phyloP scores from a whole-genome alignment of 2,329 filamentous ascomycete genomes.

The Chrysoporthe deuterocubensis region DNA sequence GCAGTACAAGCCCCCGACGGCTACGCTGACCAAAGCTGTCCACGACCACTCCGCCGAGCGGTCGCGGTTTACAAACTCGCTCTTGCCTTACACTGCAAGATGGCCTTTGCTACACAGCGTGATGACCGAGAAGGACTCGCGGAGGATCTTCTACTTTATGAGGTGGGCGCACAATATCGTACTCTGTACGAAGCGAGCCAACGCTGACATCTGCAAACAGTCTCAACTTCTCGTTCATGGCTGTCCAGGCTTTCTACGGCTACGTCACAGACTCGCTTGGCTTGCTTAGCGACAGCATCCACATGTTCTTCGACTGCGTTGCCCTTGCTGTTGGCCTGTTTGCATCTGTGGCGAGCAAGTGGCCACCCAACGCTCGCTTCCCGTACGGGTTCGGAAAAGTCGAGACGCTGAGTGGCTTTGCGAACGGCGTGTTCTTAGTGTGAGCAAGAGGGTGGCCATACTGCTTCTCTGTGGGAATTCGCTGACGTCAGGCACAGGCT shows the following conservation, averaged over 20 bases:
- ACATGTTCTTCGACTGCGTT: slow-evolving; percentile 99
- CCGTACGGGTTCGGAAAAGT: slow-evolving; percentile 97
- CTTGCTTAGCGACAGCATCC: slow-evolving; percentile 94
- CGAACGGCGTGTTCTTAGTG: slow-evolving; percentile 94
- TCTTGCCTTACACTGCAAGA: slow-evolving; percentile 70
- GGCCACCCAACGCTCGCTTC: slow-evolving; percentile 86
- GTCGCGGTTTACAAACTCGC: slow-evolving; percentile 71
- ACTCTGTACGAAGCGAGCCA: background rate
- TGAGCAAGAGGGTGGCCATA: slow-evolving; percentile 45
- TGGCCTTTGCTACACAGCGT: slow-evolving; percentile 86
- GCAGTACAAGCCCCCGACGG: slow-evolving; percentile 37
- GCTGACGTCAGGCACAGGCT: slow-evolving; percentile 56
- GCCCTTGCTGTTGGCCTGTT: slow-evolving; percentile 88
- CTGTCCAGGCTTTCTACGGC: slow-evolving; percentile 91
- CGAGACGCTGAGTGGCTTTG: slow-evolving; percentile 93
- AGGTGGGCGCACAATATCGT: slow-evolving; percentile 56
- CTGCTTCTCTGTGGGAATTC: no score
- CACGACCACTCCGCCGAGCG: slow-evolving; percentile 51
- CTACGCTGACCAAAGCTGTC: slow-evolving; percentile 29
- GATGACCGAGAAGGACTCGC: slow-evolving; percentile 86
- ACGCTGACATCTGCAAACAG: slow-evolving; percentile 47
- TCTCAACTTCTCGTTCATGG: slow-evolving; percentile 94
- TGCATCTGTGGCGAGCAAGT: slow-evolving; percentile 94
- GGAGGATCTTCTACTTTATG: slow-evolving; percentile 97
- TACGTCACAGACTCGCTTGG: slow-evolving; percentile 92